A percentile compares a stretch with the other conserved stretches of the same genome.
phyloP scores from a whole-genome alignment of 1,139 yeast species.

The Geotrichum histeridarum region DNA sequence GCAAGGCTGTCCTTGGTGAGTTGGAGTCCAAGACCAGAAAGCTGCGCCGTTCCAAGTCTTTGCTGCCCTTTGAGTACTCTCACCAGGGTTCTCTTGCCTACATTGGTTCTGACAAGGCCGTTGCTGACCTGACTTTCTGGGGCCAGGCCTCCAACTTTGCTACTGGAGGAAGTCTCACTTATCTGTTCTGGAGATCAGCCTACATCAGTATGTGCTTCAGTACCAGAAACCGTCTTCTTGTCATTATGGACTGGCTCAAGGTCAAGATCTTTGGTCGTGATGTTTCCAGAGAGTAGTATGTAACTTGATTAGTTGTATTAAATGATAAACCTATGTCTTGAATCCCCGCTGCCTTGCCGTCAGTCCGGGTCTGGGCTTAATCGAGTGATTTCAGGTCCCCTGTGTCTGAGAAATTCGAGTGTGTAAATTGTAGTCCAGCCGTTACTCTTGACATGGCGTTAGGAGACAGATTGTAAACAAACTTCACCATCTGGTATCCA shows the following conservation, averaged over 20 bases:
- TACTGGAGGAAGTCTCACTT: conserved; percentile 80
- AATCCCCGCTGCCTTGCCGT: background rate
- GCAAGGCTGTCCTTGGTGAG: conserved; percentile 35
- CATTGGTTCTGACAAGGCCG: conserved; percentile 85
- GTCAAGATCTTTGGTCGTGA: conserved; percentile 87
- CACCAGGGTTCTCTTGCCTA: conserved; percentile 64
- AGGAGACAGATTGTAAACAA: no score
- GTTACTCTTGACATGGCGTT: no score
- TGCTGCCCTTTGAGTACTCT: conserved; percentile 59
- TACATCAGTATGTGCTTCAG: conserved; percentile 90
- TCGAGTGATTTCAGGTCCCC: no score
- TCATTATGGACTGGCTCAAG: conserved; percentile 82
- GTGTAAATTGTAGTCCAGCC: no score
- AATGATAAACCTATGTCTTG: background rate
- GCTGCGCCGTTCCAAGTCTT: conserved; percentile 61
- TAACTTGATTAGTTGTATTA: background rate
- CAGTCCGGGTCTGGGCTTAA: no score
- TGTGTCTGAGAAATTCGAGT: no score
- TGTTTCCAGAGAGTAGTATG: conserved; percentile 40
- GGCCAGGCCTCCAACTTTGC: conserved; percentile 75
- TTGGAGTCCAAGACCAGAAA: conserved; percentile 40
- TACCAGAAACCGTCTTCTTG: conserved; percentile 79
- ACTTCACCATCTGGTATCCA: no score
- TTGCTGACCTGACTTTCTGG: conserved; percentile 78
- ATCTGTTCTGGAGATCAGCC: conserved; percentile 91